Evolutionary conservation across 441 rosid species (phyloP), one percentile per base, ranked within the genome.

Genomic region (Eruca vesicaria): DNA sequence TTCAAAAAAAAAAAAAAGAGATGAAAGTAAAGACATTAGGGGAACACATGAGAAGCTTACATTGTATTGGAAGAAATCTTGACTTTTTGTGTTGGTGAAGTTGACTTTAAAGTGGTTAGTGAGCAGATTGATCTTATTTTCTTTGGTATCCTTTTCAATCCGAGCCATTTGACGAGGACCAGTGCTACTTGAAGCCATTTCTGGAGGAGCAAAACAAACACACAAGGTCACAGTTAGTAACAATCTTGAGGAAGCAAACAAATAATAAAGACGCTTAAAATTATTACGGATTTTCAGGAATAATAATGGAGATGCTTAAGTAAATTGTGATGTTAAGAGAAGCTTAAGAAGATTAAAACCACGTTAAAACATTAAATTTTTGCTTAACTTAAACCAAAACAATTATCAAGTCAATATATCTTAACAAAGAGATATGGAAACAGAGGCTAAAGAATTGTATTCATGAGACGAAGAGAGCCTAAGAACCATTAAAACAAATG

Each of bases 41-140:
- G 59, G 16, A 16, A 23, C 10, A 26, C 20, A 38, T 7, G 9
- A 15, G 9, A 48, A 26, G 20, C 86, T 29, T 84, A 89, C 94
- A 68, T 84, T 78, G 62, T 89, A 87, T 8, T 86, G 90, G 68
- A 35, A 87, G 79, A 83, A 89, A 36, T 48, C 10, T 48, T 84
- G 67, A 0, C 80, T 84, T 26, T 77, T 84, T 10, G 63, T 12
- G 8, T 63, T 80, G 35, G 68, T 68, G 33, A 84, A 77, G 35
- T 74, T 67, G 28, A 89, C 94, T 73, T 64, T 75, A 63, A 84
- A 89, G 71, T 89, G 94, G 61, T 87, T 87, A 0, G 91, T 87
- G 8, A 77, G 78, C n/a, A 89, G 74, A 29, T 48, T 0, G n/a
- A 83, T 74, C 74, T 68, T 83, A 60, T 80, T 79, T 45, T 90